Percentiles rank a stretch among this genome's conserved stretches.
These are phyloP conservation scores for Mariannaea elegans DNA, from an alignment of 2,329 filamentous ascomycete genomes.

Conservation along the genomic window DNA sequence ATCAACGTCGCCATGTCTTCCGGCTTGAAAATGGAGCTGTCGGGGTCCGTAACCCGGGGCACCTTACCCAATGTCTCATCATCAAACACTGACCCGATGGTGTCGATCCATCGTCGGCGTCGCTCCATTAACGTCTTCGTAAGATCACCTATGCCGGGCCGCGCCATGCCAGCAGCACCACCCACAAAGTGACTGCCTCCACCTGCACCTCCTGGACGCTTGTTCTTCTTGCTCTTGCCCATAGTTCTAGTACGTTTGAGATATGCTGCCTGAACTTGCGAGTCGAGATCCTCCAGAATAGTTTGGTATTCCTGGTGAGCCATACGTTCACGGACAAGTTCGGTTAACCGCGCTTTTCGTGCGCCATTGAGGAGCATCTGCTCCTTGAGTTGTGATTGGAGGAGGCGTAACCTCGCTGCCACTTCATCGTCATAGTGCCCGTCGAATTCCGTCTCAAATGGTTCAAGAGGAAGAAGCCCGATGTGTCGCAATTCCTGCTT, in stretches of 20 bases:
- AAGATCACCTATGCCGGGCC: constrained; percentile 88
- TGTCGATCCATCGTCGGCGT: constrained; percentile 87
- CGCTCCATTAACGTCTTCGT: constrained; percentile 94
- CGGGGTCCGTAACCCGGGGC: constrained; percentile 70
- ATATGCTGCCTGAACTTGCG: constrained; percentile 93
- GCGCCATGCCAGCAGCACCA: constrained; percentile 69
- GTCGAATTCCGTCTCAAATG: constrained; percentile 78
- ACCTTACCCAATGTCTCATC: constrained; percentile 80
- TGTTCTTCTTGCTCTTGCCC: constrained; percentile 92
- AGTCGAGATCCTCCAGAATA: constrained; percentile 95
- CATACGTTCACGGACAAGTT: constrained; percentile 91
- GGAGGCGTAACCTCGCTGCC: constrained; percentile 83
- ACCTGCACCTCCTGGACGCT: constrained; percentile 78
- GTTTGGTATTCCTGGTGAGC: constrained; percentile 97
- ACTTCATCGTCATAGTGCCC: constrained; percentile 94
- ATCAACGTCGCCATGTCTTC: constrained; percentile 77
- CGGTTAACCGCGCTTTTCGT: constrained; percentile 84
- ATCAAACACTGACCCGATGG: constrained; percentile 89
- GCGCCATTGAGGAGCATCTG: constrained; percentile 90
- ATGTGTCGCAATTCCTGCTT: constrained; percentile 92
- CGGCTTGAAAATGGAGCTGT: constrained; percentile 76
- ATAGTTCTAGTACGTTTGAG: constrained; percentile 94
- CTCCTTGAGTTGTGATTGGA: constrained; percentile 84
- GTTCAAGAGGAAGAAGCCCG: constrained; percentile 79
- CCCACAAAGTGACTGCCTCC: constrained; percentile 73